phyloP scores from a whole-genome alignment of 176 grass and related monocot species.

The Triticum dicoccoides region DNA sequence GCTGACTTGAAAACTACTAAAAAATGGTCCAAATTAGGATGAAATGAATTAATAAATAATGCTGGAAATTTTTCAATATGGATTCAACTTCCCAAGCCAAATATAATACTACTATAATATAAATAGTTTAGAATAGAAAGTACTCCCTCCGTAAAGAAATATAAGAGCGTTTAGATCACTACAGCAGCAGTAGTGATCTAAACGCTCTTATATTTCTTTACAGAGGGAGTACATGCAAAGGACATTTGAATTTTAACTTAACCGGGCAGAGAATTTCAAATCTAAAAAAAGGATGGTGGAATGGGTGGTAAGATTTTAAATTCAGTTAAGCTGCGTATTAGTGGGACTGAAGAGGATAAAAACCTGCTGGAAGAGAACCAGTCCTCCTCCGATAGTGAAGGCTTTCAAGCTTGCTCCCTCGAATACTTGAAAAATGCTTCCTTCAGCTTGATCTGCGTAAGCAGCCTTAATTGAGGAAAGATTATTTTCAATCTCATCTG shows the following conservation, averaged over 20 bases:
- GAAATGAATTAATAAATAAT: neutral
- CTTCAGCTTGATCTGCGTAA: conserved; percentile 70
- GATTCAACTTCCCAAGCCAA: neutral
- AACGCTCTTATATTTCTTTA: no score
- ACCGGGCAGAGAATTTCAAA: neutral
- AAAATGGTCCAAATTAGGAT: neutral
- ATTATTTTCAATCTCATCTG: conserved; percentile 71
- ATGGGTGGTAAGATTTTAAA: conserved; percentile 9
- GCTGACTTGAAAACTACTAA: conserved; percentile 26
- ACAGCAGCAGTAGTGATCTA: no score
- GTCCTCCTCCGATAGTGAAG: conserved; percentile 86
- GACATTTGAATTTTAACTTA: neutral
- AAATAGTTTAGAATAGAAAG: neutral
- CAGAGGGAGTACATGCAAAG: neutral
- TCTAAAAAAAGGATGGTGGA: neutral
- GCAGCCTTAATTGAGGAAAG: conserved; percentile 75
- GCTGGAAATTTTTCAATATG: neutral
- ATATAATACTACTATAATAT: neutral
- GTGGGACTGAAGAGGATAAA: conserved; percentile 16
- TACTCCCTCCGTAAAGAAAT: no score
- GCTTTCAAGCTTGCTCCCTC: conserved; percentile 94
- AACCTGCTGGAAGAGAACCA: conserved; percentile 98
- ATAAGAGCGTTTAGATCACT: no score
- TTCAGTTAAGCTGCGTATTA: neutral
- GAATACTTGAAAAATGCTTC: conserved; percentile 79